These are phyloP conservation scores for Fusarium penzigii DNA, from an alignment of 2,329 filamentous ascomycete genomes.

Conservation along the genomic window DNA sequence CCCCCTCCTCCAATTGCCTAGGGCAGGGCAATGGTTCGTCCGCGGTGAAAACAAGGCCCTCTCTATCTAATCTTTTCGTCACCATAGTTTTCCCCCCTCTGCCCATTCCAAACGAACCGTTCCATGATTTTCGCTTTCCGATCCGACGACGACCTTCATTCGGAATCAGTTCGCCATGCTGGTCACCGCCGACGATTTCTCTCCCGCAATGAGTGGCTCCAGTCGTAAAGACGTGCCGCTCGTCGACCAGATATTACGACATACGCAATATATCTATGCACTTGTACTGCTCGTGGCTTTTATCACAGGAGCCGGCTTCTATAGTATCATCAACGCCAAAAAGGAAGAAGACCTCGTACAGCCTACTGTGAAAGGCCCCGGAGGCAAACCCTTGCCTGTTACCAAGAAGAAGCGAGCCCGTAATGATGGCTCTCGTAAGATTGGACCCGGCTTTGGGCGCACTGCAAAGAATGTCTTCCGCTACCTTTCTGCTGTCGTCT, in stretches of 20 bases:
- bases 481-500: conserved; percentile 69
- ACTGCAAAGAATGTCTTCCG: conserved; percentile 72
- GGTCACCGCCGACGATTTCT: conserved; percentile 34
- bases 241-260: conserved; percentile 46
- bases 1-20: conserved; percentile 35
- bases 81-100: conserved; percentile 10
- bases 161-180: conserved; percentile 36
- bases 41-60: conserved; percentile 34
- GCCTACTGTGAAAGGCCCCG: conserved; percentile 69
- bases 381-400: conserved; percentile 81
- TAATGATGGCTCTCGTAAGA: conserved; percentile 46
- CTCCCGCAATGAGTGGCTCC: conserved; percentile 28
- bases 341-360: conserved; percentile 49
- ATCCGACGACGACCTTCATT: conserved; percentile 26
- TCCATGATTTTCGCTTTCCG: conserved; percentile 25
- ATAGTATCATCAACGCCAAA: conserved; percentile 54
- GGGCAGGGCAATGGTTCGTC: conserved; percentile 41
- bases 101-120: conserved; percentile 5
- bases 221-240: conserved; percentile 25
- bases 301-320: conserved; percentile 50
- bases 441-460: conserved; percentile 60
- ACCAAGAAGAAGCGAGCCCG: conserved; percentile 57
- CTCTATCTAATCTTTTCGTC: conserved; percentile 19
- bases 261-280: conserved; percentile 54
- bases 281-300: conserved; percentile 54